Base-by-base conservation (phyloP, 2,329 filamentous ascomycete genomes). In the Aspergillus sp. region DNA sequence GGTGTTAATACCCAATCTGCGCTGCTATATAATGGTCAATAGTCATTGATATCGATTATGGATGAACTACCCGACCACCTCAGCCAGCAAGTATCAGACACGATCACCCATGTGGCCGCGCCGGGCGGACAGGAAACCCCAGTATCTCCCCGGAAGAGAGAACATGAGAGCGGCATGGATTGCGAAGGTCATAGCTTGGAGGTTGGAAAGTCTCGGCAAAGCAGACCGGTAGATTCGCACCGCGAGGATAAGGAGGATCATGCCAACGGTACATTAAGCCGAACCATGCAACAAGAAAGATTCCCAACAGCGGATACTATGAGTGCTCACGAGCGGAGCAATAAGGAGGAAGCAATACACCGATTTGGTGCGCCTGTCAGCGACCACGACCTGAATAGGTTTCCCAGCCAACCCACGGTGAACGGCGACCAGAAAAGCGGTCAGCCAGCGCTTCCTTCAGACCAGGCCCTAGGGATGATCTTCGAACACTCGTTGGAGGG, bases 401-500 rank as follows among this genome's bases (percentile, higher is more conserved):
- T 54, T 32, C 39, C 50, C 36, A 49, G 59, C 23, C 44, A 54
- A 41, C 56, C 38, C 30, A 52, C 39, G 21, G 25, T 54, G 30
- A 57, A 58, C 23, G 59, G 59, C 38, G 62, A 60, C 32, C 51
- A 38, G 59, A 66, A 66, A 60, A 42, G 57, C 59, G 61, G 54
- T 62, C 60, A 62, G 38, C 57, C 55, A 25, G 41, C 61, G 23
- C 42, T 60, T 30, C 5, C 51, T 13, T 54, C 62, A 13, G 66
- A 68, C 13, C 65, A 66, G 55, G 57, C 63, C 8, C 54, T 68
- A 30, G 66, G 67, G 8, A 50, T 69, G 36, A 41, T 69, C 39
- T 63, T 67, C 42, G 60, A 66, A 36, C 66, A 68, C 44, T 60
- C 60, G 5, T 19, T 63, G 39, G 51, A 60, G 48, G 56, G 41